A percentile compares a stretch with the other conserved stretches of the same genome.
Evolutionary conservation across 2,329 filamentous ascomycete genomes (phyloP).

Genomic region (Metarhizium guizhouense): DNA sequence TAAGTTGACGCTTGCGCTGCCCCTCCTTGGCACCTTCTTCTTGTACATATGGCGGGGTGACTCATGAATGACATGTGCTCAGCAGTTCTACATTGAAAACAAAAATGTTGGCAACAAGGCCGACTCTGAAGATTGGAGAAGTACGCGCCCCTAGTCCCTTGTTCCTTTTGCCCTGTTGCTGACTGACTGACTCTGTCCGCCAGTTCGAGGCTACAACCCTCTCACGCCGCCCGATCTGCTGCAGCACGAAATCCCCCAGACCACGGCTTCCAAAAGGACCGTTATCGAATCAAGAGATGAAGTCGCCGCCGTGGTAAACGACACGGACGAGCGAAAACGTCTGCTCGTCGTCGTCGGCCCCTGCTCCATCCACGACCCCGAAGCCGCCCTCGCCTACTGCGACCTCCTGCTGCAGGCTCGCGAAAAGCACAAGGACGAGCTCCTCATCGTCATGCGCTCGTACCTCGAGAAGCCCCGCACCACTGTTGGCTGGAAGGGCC

Average conservation of each 20-base stretch:
- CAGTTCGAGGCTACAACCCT: slow-evolving; percentile 85
- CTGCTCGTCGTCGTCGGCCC: slow-evolving; percentile 77
- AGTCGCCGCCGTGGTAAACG: slow-evolving; percentile 59
- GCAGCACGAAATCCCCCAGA: slow-evolving; percentile 77
- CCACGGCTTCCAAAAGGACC: slow-evolving; percentile 46
- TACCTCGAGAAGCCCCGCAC: slow-evolving; percentile 98
- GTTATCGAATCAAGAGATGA: slow-evolving; percentile 55
- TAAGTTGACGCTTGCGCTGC: slow-evolving; percentile 1
- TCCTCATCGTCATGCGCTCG: slow-evolving; percentile 93
- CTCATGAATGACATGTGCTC: slow-evolving; percentile 13
- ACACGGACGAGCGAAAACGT: slow-evolving; percentile 50
- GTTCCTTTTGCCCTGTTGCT: slow-evolving; percentile 3
- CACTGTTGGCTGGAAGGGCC: slow-evolving; percentile 96
- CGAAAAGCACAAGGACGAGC: slow-evolving; percentile 79
- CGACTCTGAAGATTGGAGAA: slow-evolving; percentile 73
- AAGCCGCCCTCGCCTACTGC: slow-evolving; percentile 88
- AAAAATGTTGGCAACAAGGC: slow-evolving; percentile 67
- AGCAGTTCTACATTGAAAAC: slow-evolving; percentile 65
- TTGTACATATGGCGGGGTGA: slow-evolving; percentile 12
- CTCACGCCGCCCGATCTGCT: slow-evolving; percentile 89
- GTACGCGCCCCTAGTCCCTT: slow-evolving; percentile 37
- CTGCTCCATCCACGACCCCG: slow-evolving; percentile 94
- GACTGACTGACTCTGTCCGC: slow-evolving; percentile 1
- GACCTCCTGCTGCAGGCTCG: slow-evolving; percentile 71
- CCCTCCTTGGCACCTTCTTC: background rate